These are phyloP conservation scores for Erodium trifolium DNA, from an alignment of 441 rosid species.

Conservation along the genomic window DNA sequence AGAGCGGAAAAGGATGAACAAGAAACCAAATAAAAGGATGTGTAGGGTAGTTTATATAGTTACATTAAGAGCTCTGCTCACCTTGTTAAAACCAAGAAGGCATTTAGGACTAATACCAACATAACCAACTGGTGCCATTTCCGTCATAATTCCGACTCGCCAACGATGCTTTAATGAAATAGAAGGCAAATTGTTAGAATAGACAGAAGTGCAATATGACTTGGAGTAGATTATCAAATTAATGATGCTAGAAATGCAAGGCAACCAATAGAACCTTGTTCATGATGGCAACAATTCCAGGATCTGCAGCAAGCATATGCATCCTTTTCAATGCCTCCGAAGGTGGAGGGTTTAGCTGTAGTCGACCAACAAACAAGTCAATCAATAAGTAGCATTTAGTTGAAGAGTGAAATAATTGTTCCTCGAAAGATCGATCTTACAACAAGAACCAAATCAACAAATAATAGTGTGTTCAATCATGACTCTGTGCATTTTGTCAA, in stretches of 20 bases:
- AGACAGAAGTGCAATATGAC: constrained; percentile 3
- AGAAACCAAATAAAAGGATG: neutral
- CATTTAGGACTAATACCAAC: constrained; percentile 89
- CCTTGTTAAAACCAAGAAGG: constrained; percentile 86
- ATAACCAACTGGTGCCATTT: constrained; percentile 95
- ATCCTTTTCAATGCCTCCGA: constrained; percentile 80
- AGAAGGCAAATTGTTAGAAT: constrained; percentile 11
- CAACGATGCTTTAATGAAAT: constrained; percentile 59
- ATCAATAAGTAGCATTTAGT: constrained; percentile 2
- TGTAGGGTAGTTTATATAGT: neutral
- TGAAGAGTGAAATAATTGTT: neutral
- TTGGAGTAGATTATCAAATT: constrained; percentile 6
- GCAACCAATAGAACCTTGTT: constrained; percentile 46
- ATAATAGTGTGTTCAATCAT: neutral
- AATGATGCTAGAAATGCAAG: constrained; percentile 8
- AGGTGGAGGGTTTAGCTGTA: constrained; percentile 76
- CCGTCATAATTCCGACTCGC: constrained; percentile 85
- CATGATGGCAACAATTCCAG: constrained; percentile 88
- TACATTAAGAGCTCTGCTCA: constrained; percentile 21
- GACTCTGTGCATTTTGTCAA: neutral
- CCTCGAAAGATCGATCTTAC: neutral
- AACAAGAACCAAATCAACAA: neutral
- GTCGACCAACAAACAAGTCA: constrained; percentile 4
- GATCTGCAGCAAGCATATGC: constrained; percentile 97
- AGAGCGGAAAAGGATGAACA: constrained; percentile 20